Conservation (phyloP, 148 eudicot species). For the Nepenthes mirabilis region DNA sequence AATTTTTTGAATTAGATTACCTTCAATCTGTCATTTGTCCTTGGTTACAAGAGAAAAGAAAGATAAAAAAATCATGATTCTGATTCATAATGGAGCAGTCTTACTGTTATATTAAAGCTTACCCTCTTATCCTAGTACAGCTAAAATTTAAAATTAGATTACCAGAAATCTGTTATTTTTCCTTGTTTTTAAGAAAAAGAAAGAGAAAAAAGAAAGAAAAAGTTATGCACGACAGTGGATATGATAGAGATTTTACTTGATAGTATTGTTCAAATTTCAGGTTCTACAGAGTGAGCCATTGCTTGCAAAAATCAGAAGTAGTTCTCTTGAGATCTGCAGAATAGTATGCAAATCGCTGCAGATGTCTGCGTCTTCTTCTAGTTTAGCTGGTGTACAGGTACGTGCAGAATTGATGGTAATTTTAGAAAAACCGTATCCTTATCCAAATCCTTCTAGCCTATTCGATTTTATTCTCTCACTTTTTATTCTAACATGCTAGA, state of each 20-base stretch:
- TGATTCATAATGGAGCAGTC: too few relatives aligned
- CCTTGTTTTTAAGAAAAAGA: neutral
- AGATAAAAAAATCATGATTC: too few relatives aligned
- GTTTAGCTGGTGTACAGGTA: slow-evolving; percentile 56
- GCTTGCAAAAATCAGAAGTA: slow-evolving; percentile 45
- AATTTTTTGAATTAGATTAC: too few relatives aligned
- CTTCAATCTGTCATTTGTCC: too few relatives aligned
- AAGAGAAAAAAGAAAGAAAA: neutral
- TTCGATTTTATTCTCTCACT: too few relatives aligned
- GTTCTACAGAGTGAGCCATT: slow-evolving; percentile 57
- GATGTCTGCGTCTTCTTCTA: slow-evolving; percentile 35
- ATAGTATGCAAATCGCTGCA: slow-evolving; percentile 43
- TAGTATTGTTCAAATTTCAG: slow-evolving; percentile 23
- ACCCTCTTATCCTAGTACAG: neutral
- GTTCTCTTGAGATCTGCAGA: slow-evolving; percentile 41
- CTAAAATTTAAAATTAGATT: neutral
- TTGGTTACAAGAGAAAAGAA: too few relatives aligned
- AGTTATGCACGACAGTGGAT: neutral
- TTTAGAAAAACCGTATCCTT: slow-evolving; percentile 3
- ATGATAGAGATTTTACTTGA: neutral
- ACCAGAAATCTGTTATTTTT: neutral
- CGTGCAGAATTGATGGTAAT: slow-evolving; percentile 33
- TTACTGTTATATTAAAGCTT: too few relatives aligned
- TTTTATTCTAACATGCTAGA: too few relatives aligned
- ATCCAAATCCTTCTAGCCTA: too few relatives aligned